Evolutionary conservation across 2,329 filamentous ascomycete species (phyloP), one percentile per base, ranked within the genome.

Genomic region (Exophiala sideris): DNA sequence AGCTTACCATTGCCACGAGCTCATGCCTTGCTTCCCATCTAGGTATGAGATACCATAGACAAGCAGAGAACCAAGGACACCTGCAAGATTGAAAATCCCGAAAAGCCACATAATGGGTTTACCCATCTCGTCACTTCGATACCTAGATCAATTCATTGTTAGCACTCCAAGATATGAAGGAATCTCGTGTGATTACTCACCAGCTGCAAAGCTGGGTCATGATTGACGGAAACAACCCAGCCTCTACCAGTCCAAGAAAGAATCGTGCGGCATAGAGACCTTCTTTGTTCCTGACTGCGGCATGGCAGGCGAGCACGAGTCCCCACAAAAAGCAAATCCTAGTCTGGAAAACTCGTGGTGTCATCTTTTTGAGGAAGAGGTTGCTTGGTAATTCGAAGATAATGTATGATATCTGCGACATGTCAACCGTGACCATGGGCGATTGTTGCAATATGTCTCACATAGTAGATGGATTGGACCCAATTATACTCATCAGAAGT

Each of bases 241-340:
- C 73, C 56, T 75, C 72, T 52, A 2, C 73, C 73, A 29, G 24
- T 20, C 38, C 38, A 1, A 75, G 66, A 36, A 75, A 65, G 56
- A 74, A 73, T 4, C 73, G 66, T 14, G 66, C 64, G 0, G 68
- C 64, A 45, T 67, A 73, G 2, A 75, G 52, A 3, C 70, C 68
- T 5, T 67, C 59, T 32, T 67, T 68, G 40, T 70, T 71, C 33
- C 68, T 68, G 4, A 73, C 68, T 1, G 70, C 68, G 5, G 69
- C 70, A 40, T 72, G 67, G 45, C 71, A 71, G 34, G 68, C 66
- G 0, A 72, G 66, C 10, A 71, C 67, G 40, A 83, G 71, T 3
- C 84, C 86, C 60, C 88, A 89, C 40, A 76, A 73, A 1, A 89
- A 70, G 29, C 21, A 45, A 32, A 72, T 70, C 1, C 68, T 62